Evolutionary conservation across 2,329 filamentous ascomycete species (phyloP).

Genomic region (Ophiognomonia clavigignenti-juglandacearum): DNA sequence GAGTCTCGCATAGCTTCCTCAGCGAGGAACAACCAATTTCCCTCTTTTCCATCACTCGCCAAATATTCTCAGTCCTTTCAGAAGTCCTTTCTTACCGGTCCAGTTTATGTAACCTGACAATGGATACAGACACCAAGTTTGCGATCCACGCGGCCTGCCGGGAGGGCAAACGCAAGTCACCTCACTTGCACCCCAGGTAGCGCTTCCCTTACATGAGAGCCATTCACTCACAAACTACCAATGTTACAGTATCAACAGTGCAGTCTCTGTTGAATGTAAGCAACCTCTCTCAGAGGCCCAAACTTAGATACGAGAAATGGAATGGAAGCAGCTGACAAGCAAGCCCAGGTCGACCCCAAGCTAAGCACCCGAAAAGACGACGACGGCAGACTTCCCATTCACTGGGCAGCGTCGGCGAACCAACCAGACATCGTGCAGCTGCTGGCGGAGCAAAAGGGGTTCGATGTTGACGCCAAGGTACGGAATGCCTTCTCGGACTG

Average conservation of each 20-base stretch:
- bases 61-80: too few relatives aligned
- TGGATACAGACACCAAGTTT: constrained; percentile 54
- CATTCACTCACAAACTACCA: constrained; percentile 3
- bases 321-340: background rate
- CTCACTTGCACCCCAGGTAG: background rate
- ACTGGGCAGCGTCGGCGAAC: constrained; percentile 91
- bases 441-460: constrained; percentile 64
- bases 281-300: too few relatives aligned
- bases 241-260: constrained; percentile 57
- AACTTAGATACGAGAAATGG: background rate
- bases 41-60: too few relatives aligned
- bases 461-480: constrained; percentile 80
- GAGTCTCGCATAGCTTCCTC: too few relatives aligned
- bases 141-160: constrained; percentile 83
- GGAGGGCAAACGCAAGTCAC: constrained; percentile 69
- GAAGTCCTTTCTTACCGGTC: too few relatives aligned
- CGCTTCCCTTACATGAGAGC: background rate
- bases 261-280: constrained; percentile 70
- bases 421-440: constrained; percentile 68
- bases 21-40: too few relatives aligned
- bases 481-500: background rate
- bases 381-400: constrained; percentile 83
- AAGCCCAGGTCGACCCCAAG: constrained; percentile 68
- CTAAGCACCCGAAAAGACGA: constrained; percentile 69
- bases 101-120: too few relatives aligned